Conservation (phyloP, 2,329 filamentous ascomycete species). For the Coniochaeta ligniaria region DNA sequence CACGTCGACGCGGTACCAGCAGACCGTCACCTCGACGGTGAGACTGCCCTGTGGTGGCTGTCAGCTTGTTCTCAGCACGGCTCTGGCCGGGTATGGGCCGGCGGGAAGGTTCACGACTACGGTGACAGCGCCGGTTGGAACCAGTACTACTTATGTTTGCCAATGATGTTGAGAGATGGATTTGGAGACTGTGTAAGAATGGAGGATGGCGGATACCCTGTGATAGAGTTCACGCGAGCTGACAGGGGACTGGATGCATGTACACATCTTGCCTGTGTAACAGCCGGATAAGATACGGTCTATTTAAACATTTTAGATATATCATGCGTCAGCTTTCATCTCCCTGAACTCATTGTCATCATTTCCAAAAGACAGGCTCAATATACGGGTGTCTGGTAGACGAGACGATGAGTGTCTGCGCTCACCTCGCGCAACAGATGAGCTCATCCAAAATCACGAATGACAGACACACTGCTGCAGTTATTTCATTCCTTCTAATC, state of each 20-base stretch:
- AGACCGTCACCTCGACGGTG: slow-evolving; percentile 12
- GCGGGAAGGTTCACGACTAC: slow-evolving; percentile 13
- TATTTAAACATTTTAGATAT: neutral
- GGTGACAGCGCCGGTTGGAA: slow-evolving; percentile 12
- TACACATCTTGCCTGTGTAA: neutral
- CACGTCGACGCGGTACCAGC: slow-evolving; percentile 12
- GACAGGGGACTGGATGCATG: neutral
- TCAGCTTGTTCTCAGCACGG: slow-evolving; percentile 12
- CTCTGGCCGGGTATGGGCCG: slow-evolving; percentile 15
- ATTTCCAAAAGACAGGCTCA: neutral
- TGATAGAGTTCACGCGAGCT: neutral
- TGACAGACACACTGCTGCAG: no score
- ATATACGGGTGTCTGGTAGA: neutral
- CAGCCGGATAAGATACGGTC: neutral
- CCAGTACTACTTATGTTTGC: slow-evolving; percentile 15
- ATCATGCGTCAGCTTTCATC: neutral
- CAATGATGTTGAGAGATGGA: slow-evolving; percentile 2
- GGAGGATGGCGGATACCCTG: neutral
- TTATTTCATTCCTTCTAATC: no score
- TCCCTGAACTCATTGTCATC: neutral
- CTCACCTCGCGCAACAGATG: neutral
- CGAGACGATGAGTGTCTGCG: neutral
- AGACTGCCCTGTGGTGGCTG: slow-evolving; percentile 15
- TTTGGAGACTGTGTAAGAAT: neutral
- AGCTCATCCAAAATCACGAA: no score